Conservation (phyloP, 1,284 basidiomycete genomes). For the Ganoderma sinense region DNA sequence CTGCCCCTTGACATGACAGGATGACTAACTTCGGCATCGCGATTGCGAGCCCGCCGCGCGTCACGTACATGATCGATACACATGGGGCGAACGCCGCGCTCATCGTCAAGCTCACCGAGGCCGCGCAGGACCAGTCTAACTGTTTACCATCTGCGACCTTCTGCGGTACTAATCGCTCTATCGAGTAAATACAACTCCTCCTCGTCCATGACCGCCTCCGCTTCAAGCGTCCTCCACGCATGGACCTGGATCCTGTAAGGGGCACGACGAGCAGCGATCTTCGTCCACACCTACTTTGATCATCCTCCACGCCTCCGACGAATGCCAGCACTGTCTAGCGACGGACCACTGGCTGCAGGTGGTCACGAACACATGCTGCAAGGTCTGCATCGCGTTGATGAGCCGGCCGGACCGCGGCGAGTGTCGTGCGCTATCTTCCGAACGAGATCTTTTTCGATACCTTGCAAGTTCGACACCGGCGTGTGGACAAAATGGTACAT, state of each 20-base stretch:
- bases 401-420: neutral
- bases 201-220: neutral
- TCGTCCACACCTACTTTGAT: neutral
- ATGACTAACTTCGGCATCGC: too few species aligned
- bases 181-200: neutral
- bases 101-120: too few species aligned
- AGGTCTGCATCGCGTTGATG: neutral
- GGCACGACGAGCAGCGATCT: neutral
- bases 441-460: neutral
- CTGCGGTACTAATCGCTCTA: too few species aligned
- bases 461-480: too few species aligned
- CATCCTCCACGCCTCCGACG: neutral
- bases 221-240: neutral
- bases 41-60: too few species aligned
- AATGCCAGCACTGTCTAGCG: neutral
- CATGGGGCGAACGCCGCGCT: too few species aligned
- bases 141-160: too few species aligned
- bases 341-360: neutral
- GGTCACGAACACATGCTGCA: neutral
- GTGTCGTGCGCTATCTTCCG: neutral
- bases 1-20: too few species aligned
- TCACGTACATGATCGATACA: too few species aligned
- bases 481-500: too few species aligned
- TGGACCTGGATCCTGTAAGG: neutral
- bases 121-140: too few species aligned